phyloP scores from a whole-genome alignment of 768 basidiomycete genomes.

The Lyophyllum semitale region DNA sequence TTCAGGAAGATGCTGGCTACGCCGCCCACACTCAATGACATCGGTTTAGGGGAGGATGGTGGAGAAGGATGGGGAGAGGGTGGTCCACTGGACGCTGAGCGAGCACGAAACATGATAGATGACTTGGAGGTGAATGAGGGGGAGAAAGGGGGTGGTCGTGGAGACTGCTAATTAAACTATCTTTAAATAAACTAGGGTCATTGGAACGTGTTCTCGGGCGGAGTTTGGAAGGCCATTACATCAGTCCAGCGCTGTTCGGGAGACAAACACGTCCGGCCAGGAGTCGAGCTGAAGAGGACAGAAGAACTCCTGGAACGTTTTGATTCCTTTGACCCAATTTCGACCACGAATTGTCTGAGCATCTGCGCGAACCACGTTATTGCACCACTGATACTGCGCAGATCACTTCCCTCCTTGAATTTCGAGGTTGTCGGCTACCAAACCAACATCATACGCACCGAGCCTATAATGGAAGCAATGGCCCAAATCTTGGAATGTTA shows the following conservation, averaged over 20 bases:
- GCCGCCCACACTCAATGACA: slow-evolving; percentile 33
- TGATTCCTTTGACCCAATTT: background rate
- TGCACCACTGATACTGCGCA: background rate
- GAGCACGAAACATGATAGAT: background rate
- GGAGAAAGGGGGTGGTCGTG: background rate
- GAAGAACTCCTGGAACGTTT: background rate
- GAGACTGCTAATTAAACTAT: background rate
- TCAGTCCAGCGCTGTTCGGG: slow-evolving; percentile 13
- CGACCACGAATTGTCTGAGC: too few species aligned
- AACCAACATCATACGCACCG: too few species aligned
- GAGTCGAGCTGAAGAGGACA: background rate
- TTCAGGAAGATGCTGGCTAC: slow-evolving; percentile 60
- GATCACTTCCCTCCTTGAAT: too few species aligned
- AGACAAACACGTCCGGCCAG: background rate
- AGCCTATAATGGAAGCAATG: too few species aligned
- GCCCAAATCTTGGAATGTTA: too few species aligned
- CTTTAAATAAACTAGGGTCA: background rate
- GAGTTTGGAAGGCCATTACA: slow-evolving; percentile 16
- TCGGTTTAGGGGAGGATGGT: slow-evolving; percentile 15
- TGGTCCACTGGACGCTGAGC: slow-evolving; percentile 6
- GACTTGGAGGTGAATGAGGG: background rate
- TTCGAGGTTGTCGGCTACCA: too few species aligned
- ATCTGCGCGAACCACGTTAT: background rate
- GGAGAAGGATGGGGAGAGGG: slow-evolving; percentile 11
- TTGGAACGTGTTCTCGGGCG: slow-evolving; percentile 12